Percentiles rank a stretch among this genome's conserved stretches.
Conservation (phyloP, 2,329 filamentous ascomycete species). For the Fusarium graminum region DNA sequence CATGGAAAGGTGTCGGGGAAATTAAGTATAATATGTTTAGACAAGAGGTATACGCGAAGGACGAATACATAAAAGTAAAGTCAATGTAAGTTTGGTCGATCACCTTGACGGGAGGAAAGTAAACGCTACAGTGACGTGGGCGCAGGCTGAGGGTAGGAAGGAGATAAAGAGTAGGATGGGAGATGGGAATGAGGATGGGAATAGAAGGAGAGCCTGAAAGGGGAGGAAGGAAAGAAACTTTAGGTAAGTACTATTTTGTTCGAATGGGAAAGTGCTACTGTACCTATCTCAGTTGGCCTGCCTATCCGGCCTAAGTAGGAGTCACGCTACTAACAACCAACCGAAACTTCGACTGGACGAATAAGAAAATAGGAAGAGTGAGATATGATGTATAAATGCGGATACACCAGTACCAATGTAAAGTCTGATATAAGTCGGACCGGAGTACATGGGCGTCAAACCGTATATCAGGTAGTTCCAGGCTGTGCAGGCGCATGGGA, state of each 20-base stretch:
- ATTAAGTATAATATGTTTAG: conserved; percentile 21
- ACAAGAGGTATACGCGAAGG: conserved; percentile 4
- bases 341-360: conserved; percentile 35
- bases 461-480: conserved; percentile 33
- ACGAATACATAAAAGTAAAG: conserved; percentile 8
- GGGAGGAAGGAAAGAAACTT: conserved; percentile 34
- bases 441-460: conserved; percentile 15
- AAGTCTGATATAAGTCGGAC: conserved; percentile 33
- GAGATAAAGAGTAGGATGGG: not conserved
- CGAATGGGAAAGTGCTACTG: conserved; percentile 32
- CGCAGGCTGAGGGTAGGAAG: conserved; percentile 1
- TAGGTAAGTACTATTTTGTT: conserved; percentile 33
- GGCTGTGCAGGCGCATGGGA: conserved; percentile 7
- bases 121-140: conserved; percentile 27
- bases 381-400: conserved; percentile 36
- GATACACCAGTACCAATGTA: conserved; percentile 35
- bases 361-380: conserved; percentile 38
- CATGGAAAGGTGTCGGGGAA: conserved; percentile 1
- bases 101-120: conserved; percentile 11
- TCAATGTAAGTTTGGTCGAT: conserved; percentile 23
- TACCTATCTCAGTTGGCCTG: conserved; percentile 27
- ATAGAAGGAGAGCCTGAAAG: conserved; percentile 29
- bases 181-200: conserved; percentile 18
- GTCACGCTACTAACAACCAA: conserved; percentile 40
- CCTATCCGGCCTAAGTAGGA: conserved; percentile 16